Conservation (phyloP, 495 filamentous ascomycete species). For the Acidomyces sp. region DNA sequence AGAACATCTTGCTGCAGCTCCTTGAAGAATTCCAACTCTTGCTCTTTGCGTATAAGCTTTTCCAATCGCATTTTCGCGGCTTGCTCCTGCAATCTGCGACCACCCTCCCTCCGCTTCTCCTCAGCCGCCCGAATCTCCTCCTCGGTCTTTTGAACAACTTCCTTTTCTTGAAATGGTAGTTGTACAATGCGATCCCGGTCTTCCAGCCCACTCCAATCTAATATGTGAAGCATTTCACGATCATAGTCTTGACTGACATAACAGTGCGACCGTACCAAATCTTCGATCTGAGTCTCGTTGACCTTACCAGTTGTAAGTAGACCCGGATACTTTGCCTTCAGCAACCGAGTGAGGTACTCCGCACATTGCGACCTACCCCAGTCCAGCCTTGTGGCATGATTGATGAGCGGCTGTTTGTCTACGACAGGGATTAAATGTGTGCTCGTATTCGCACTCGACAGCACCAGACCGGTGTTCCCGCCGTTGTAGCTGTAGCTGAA, state of each 20-base stretch:
- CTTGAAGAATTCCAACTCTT: conserved; percentile 88
- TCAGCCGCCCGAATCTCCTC: conserved; percentile 81
- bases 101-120: conserved; percentile 86
- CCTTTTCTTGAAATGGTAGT: conserved; percentile 82
- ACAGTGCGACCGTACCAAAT: conserved; percentile 77
- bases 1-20: conserved; percentile 54
- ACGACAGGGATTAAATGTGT: conserved; percentile 94
- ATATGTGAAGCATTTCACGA: conserved; percentile 53
- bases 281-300: conserved; percentile 70
- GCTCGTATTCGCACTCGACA: conserved; percentile 82
- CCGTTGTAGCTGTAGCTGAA: conserved; percentile 90
- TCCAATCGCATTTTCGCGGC: conserved; percentile 93
- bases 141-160: conserved; percentile 76
- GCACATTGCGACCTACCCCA: conserved; percentile 86
- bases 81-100: conserved; percentile 82
- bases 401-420: conserved; percentile 66
- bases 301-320: conserved; percentile 62
- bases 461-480: conserved; percentile 74
- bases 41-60: conserved; percentile 85
- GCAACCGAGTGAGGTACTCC: conserved; percentile 79
- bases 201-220: conserved; percentile 82
- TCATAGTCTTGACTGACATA: conserved; percentile 78
- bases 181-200: conserved; percentile 81
- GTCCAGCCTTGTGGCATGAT: conserved; percentile 75
- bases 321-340: conserved; percentile 82